Base-by-base conservation (phyloP, 805 yeast genomes). In the Teunomyces pallodes region DNA sequence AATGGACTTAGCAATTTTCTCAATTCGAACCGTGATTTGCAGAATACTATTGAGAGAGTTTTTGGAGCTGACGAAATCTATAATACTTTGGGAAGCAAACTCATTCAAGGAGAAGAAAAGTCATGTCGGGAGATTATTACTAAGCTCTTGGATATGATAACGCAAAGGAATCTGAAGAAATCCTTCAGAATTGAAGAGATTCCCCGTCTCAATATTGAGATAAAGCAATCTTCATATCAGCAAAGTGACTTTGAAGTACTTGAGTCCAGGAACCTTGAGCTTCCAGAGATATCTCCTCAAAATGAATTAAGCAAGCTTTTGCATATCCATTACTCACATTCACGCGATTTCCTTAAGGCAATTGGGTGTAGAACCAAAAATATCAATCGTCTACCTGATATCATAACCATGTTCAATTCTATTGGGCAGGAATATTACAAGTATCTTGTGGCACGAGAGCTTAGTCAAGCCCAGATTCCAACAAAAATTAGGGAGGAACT, bases 371-470 rank as follows among this genome's bases (percentile, higher is more conserved):
- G 46, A 31, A 13, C 46, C 27, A 28, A 24, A 9, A 51, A 48
- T 28, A 45, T 42, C 27, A 43, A 49, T 38, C 20, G 42, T 5
- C 27, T 51, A 14, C 52, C 54, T 8, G 61, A 57, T 38, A 24
- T 56, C 4, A 53, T 55, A 17, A 55, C 61, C 17, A 56, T 51
- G 42, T 43, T 46, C 35, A 55, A 55, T 14, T 45, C 59, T 2
- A 33, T 54, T 17, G 61, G 60, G 9, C 52, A 48, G 24, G 51
- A 48, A 17, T 56, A 47, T 41, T 57, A 55, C 51, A 47, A 48
- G 24, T 51, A 33, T 36, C 27, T 45, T 30, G 46, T 56, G 2
- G 24, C 43, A 28, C 36, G 46, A 30, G 43, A 42, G 16, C 31
- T 47, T 26, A 13, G 41, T 13, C 3, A 4, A 29, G 47, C 49